Evolutionary conservation across 2,329 filamentous ascomycete genomes (phyloP), one percentile per base, ranked within the genome.

Genomic region (Epichloe scottii): DNA sequence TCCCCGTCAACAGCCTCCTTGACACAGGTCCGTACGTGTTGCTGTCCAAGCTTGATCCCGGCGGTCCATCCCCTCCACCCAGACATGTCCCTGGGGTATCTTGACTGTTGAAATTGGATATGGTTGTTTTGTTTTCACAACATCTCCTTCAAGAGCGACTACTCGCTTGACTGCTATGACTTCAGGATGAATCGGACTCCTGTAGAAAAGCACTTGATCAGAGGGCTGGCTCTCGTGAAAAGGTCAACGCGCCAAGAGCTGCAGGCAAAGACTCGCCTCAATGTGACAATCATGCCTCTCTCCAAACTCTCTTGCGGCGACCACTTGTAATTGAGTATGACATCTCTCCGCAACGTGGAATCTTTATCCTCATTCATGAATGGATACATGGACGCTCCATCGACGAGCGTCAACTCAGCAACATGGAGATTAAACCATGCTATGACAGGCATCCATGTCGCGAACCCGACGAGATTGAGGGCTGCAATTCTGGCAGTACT

Each of bases 21-120:
- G 86, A 85, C 46, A 94, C 81, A 4, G 93, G 89, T 1, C 93
- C 93, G 66, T 94, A 96, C 12, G 81, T 81, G 68, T 95, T 95
- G 67, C 89, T 95, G 69, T 98, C 93, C 53, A 83, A 66, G 51
- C 81, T 88, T 59, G 79, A 78, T 48, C 78, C 75, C 59, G 79
- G 78, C 60, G 78, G 78, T 12, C 85, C 89, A 63, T 98, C 93
- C 1, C 93, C 65, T 97, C 91, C 1, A 98, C 81, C 93, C 93
- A 98, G 30, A 97, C 76, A 70, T 97, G 90, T 17, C 89, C 89
- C 55, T 76, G 76, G 5, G 90, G 91, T 21, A 98, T 79, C 55
- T 77, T 75, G 44, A 86, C 71, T 8, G 67, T 73, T 1, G 70
- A 58, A 15, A 74, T 65, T 8, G 79, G 75, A 62, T 81, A 85